A percentile compares a stretch with the other conserved stretches of the same genome.
phyloP scores from a whole-genome alignment of 768 basidiomycete species.

The Podaxis sp. region DNA sequence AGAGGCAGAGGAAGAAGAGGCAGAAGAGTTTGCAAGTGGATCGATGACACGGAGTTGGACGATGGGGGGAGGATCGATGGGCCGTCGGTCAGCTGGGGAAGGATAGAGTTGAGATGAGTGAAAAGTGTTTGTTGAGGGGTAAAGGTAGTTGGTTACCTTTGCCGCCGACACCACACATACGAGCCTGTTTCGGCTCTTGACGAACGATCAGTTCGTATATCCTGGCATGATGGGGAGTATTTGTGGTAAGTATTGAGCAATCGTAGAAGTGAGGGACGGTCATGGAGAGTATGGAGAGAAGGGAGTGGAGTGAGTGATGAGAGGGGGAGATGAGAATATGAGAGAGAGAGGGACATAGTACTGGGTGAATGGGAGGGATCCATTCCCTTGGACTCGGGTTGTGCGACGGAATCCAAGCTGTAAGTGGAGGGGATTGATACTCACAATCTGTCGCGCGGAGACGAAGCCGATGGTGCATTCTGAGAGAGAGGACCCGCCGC shows the following conservation, averaged over 20 bases:
- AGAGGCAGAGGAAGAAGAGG: not conserved
- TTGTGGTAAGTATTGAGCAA: constrained; percentile 17
- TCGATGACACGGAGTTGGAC: constrained; percentile 90
- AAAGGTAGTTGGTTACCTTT: too few relatives aligned
- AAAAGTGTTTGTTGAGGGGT: not conserved
- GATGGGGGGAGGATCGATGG: constrained; percentile 95
- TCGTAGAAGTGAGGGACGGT: constrained; percentile 21
- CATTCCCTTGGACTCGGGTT: constrained; percentile 11
- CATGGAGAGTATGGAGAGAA: constrained; percentile 8
- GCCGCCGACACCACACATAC: constrained; percentile 89
- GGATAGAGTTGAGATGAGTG: not conserved
- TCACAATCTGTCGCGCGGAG: constrained; percentile 7
- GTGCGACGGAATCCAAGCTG: not conserved
- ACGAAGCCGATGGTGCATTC: not conserved
- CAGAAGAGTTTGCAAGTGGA: constrained; percentile 27
- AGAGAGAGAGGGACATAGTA: not conserved
- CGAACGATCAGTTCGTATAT: constrained; percentile 83
- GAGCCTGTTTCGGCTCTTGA: constrained; percentile 88
- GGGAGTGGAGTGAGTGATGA: constrained; percentile 4
- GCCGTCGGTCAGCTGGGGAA: constrained; percentile 78
- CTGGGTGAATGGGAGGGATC: not conserved
- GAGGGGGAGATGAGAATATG: not conserved
- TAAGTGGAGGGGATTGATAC: not conserved
- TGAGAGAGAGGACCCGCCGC: not conserved
- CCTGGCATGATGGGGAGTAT: constrained; percentile 34